These are phyloP conservation scores for Corylus avellana DNA, from an alignment of 306 rosid species.

Conservation along the genomic window DNA sequence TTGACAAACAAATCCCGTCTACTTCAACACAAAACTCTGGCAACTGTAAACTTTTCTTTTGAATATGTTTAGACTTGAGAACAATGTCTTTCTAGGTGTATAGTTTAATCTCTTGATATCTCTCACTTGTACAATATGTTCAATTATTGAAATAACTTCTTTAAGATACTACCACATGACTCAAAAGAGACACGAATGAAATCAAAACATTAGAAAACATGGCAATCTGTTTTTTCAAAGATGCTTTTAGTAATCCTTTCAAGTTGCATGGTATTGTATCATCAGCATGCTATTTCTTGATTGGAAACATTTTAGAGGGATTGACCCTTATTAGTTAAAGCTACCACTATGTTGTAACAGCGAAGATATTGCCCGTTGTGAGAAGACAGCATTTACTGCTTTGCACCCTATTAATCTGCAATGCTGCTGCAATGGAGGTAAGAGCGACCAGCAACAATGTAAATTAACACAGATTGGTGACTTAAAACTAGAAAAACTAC, in stretches of 20 bases:
- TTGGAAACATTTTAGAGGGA: not conserved
- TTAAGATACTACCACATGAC: not conserved
- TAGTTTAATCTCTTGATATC: not conserved
- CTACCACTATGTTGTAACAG: constrained; percentile 39
- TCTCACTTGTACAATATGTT: not conserved
- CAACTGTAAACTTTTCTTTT: no score
- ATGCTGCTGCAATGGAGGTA: constrained; percentile 99
- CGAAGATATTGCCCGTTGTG: constrained; percentile 90
- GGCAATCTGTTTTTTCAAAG: not conserved
- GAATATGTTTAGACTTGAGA: no score
- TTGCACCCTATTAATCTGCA: constrained; percentile 81
- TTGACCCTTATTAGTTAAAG: not conserved
- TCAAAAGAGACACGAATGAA: not conserved
- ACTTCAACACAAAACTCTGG: no score
- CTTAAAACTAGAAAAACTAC: not conserved
- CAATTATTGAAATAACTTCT: not conserved
- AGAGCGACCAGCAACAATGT: not conserved
- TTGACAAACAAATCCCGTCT: no score
- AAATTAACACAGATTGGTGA: not conserved
- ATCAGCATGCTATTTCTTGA: not conserved
- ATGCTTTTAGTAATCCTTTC: not conserved
- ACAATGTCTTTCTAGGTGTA: no score
- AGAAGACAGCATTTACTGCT: constrained; percentile 84
- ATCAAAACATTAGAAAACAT: not conserved
- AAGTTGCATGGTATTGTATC: not conserved